Conservation (phyloP, 2,329 filamentous ascomycete genomes). For the Colletotrichum zoysiae region DNA sequence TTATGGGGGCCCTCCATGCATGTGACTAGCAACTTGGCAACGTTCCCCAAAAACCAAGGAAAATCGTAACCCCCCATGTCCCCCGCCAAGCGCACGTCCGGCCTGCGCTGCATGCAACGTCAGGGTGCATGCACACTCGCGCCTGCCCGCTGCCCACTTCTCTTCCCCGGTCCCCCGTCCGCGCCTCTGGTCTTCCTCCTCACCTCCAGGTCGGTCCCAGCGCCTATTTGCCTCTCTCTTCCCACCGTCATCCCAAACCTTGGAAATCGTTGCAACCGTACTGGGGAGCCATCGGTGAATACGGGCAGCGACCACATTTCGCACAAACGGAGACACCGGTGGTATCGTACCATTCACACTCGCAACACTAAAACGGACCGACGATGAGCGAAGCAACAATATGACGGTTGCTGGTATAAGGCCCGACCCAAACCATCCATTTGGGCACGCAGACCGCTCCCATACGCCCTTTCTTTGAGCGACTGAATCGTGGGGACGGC, state of each 20-base stretch:
- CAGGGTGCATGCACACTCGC: slow-evolving; percentile 35
- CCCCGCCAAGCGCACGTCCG: slow-evolving; percentile 37
- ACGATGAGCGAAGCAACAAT: slow-evolving; percentile 29
- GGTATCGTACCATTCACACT: slow-evolving; percentile 14
- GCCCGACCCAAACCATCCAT: slow-evolving; percentile 15
- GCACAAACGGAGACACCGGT: slow-evolving; percentile 30
- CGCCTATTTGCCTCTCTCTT: slow-evolving; percentile 19
- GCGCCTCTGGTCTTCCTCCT: slow-evolving; percentile 8
- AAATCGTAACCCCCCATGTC: slow-evolving; percentile 32
- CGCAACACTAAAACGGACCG: slow-evolving; percentile 32
- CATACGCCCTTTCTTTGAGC: neutral
- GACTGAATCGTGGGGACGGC: slow-evolving; percentile 35
- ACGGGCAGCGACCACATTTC: slow-evolving; percentile 13
- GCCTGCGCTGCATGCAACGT: slow-evolving; percentile 29
- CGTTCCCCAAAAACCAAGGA: slow-evolving; percentile 40
- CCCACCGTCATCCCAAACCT: slow-evolving; percentile 37
- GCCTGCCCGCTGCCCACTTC: slow-evolving; percentile 13
- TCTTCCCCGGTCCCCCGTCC: slow-evolving; percentile 29
- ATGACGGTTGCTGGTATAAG: slow-evolving; percentile 31
- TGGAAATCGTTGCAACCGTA: slow-evolving; percentile 33
- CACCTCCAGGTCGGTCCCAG: slow-evolving; percentile 1
- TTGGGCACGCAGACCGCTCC: slow-evolving; percentile 1
- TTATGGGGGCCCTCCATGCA: slow-evolving; percentile 37
- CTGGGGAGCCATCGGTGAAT: slow-evolving; percentile 31
- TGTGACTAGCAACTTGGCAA: slow-evolving; percentile 40